phyloP scores from a whole-genome alignment of 768 basidiomycete genomes.

The Mycena olivaceomarginata region DNA sequence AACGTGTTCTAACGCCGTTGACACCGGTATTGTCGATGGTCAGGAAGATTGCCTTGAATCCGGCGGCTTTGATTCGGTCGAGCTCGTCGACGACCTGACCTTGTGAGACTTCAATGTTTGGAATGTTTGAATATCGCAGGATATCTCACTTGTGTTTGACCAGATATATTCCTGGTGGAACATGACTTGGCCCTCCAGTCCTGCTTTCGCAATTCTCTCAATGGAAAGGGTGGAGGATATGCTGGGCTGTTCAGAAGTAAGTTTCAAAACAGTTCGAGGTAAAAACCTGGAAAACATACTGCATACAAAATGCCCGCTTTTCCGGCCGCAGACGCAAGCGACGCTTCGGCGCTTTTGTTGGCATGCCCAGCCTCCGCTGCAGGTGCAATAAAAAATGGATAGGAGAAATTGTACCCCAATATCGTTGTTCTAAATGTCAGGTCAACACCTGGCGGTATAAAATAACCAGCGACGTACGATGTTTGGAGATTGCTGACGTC shows the following conservation, averaged over 20 bases:
- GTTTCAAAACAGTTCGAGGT: not conserved
- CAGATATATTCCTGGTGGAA: constrained; percentile 53
- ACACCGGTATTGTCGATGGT: constrained; percentile 58
- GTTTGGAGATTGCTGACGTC: constrained; percentile 48
- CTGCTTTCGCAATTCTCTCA: constrained; percentile 51
- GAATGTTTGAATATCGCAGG: not conserved
- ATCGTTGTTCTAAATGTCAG: constrained; percentile 46
- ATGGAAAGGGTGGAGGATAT: constrained; percentile 51
- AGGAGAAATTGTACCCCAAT: constrained; percentile 50
- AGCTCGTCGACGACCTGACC: constrained; percentile 47
- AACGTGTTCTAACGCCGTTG: constrained; percentile 51
- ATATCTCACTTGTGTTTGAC: constrained; percentile 33
- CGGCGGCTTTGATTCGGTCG: constrained; percentile 49
- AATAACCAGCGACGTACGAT: constrained; percentile 39
- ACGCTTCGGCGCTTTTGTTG: constrained; percentile 66
- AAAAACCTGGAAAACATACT: constrained; percentile 32
- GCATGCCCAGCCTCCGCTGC: constrained; percentile 62
- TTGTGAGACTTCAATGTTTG: constrained; percentile 15
- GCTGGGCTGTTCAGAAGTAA: constrained; percentile 43
- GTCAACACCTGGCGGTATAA: not conserved
- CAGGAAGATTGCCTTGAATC: constrained; percentile 57
- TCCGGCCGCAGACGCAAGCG: constrained; percentile 64
- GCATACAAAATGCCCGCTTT: constrained; percentile 63
- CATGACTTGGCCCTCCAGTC: constrained; percentile 47
- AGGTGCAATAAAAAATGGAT: constrained; percentile 68